Conservation (phyloP, 805 yeast genomes). For the Candida corydali region DNA sequence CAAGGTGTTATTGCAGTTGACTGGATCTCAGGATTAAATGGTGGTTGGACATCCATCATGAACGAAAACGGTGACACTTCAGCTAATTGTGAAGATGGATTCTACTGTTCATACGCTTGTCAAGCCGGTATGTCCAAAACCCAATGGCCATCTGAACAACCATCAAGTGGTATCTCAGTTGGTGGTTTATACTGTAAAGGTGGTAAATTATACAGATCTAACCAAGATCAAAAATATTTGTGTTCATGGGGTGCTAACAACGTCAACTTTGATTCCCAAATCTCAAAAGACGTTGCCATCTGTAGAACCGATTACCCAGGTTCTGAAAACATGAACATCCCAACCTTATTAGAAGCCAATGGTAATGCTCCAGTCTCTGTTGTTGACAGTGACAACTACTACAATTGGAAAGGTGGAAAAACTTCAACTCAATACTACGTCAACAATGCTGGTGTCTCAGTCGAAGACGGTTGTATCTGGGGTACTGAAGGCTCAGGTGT, state of each 20-base stretch:
- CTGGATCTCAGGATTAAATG: slow-evolving; percentile 47
- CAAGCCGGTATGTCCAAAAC: slow-evolving; percentile 99
- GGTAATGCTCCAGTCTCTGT: slow-evolving; percentile 63
- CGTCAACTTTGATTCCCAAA: slow-evolving; percentile 65
- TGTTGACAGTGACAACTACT: slow-evolving; percentile 75
- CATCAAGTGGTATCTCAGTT: slow-evolving; percentile 81
- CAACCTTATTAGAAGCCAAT: slow-evolving; percentile 79
- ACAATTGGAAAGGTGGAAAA: slow-evolving; percentile 70
- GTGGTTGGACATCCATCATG: slow-evolving; percentile 82
- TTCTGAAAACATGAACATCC: slow-evolving; percentile 96
- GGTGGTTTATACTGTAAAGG: slow-evolving; percentile 88
- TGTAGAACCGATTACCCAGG: slow-evolving; percentile 99
- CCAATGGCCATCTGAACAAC: slow-evolving; percentile 92
- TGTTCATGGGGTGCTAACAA: slow-evolving; percentile 83
- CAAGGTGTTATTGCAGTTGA: slow-evolving; percentile 78
- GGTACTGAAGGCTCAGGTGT: slow-evolving; percentile 71
- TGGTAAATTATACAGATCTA: slow-evolving; percentile 83
- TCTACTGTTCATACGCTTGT: slow-evolving; percentile 96
- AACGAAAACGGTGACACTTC: slow-evolving; percentile 56
- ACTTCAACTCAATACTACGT: slow-evolving; percentile 97
- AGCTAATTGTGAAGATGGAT: slow-evolving; percentile 78
- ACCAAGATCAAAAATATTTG: slow-evolving; percentile 56
- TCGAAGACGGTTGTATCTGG: slow-evolving; percentile 93
- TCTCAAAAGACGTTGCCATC: slow-evolving; percentile 68
- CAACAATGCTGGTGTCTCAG: slow-evolving; percentile 90